phyloP scores from a whole-genome alignment of 2,329 filamentous ascomycete genomes.

The Grosmannia penicillata region DNA sequence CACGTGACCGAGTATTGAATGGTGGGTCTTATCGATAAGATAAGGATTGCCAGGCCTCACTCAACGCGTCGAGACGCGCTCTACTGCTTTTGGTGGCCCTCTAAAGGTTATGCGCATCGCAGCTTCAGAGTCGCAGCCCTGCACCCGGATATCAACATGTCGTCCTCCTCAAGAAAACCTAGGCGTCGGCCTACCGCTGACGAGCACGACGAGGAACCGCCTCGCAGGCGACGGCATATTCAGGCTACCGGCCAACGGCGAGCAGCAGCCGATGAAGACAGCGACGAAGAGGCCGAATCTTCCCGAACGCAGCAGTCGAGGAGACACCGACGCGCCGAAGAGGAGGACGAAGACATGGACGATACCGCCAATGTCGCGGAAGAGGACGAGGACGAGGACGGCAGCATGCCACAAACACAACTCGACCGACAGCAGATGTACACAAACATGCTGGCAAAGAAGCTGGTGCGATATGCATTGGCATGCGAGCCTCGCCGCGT shows the following conservation, averaged over 20 bases:
- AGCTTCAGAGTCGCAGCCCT: too few species aligned
- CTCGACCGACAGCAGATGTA: conserved; percentile 17
- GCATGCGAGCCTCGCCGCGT: conserved; percentile 50
- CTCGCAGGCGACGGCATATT: neutral
- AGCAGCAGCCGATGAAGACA: too few species aligned
- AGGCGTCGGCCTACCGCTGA: neutral
- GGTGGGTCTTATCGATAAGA: too few species aligned
- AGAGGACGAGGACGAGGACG: neutral
- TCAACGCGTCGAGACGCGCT: too few species aligned
- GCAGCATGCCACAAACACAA: conserved; percentile 2
- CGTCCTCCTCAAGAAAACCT: neutral
- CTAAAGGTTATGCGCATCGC: too few species aligned
- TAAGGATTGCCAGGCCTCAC: too few species aligned
- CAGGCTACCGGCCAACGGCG: neutral
- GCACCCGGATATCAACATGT: neutral
- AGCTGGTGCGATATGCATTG: conserved; percentile 52
- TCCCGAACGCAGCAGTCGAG: neutral
- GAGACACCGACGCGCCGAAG: conserved; percentile 4
- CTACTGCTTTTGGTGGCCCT: too few species aligned
- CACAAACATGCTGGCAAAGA: conserved; percentile 42
- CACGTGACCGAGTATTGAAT: too few species aligned
- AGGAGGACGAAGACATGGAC: neutral
- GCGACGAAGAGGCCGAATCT: neutral
- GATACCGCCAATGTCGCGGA: neutral
- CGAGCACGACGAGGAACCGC: neutral